Evolutionary conservation across 1,284 basidiomycete genomes (phyloP).

Genomic region (Acaromyces ingoldii): DNA sequence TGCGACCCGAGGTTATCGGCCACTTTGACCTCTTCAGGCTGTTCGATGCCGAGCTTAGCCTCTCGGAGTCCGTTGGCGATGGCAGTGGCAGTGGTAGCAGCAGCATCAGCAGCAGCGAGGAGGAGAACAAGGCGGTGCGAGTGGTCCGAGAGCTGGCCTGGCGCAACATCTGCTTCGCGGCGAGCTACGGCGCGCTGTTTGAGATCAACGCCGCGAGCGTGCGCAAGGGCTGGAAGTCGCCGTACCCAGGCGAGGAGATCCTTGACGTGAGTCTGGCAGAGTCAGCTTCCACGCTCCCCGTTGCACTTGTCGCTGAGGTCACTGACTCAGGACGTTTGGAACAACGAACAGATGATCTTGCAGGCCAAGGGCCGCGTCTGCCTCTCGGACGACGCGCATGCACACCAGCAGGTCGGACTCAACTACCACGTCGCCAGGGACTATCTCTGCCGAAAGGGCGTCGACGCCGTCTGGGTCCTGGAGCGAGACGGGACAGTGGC

Average conservation of each 20-base stretch:
- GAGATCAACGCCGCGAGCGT: conserved; percentile 90
- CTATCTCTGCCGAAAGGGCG: conserved; percentile 64
- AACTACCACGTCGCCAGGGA: conserved; percentile 68
- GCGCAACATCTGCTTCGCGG: conserved; percentile 71
- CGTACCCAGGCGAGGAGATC: conserved; percentile 77
- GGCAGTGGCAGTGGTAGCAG: too few species aligned
- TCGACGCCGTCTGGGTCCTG: conserved; percentile 69
- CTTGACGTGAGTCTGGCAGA: conserved; percentile 60
- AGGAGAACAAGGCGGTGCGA: not conserved
- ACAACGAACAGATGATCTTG: conserved; percentile 62
- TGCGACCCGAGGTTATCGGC: conserved; percentile 83
- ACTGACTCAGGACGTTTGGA: not conserved
- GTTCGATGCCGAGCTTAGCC: conserved; percentile 56
- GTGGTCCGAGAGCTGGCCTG: not conserved
- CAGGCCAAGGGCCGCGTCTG: conserved; percentile 67
- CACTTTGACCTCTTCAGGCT: conserved; percentile 67
- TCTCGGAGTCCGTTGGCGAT: conserved; percentile 46
- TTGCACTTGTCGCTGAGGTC: not conserved
- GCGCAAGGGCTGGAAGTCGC: conserved; percentile 78
- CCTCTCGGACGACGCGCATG: conserved; percentile 93
- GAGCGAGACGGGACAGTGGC: too few species aligned
- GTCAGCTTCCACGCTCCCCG: not conserved
- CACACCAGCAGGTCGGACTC: conserved; percentile 76
- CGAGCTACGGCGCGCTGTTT: conserved; percentile 82
- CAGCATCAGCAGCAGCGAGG: not conserved